Evolutionary conservation across 371 early-diverging fungal genomes (phyloP).

Genomic region (Syncephalastrum sp.): DNA sequence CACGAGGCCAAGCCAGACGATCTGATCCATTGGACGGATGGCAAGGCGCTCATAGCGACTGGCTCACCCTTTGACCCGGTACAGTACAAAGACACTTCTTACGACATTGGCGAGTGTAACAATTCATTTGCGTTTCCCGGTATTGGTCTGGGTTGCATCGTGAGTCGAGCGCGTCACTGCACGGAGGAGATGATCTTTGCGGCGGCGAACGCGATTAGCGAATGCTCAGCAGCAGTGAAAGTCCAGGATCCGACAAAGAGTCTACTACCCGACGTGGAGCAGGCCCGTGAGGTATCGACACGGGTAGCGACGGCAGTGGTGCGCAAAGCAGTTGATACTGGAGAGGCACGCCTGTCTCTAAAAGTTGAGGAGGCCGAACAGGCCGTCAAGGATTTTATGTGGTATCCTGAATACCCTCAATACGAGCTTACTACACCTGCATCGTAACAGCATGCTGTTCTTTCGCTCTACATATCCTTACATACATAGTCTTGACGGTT

Average conservation of each 20-base stretch:
- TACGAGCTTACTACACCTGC: constrained; percentile 5
- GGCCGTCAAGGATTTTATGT: constrained; percentile 13
- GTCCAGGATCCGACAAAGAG: constrained; percentile 13
- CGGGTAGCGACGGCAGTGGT: constrained; percentile 15
- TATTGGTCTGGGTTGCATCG: constrained; percentile 29
- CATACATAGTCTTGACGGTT: no score
- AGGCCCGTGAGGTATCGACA: constrained; percentile 11
- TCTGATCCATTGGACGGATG: constrained; percentile 22
- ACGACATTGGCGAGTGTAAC: constrained; percentile 25
- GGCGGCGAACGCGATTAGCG: constrained; percentile 14
- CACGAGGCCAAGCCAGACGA: constrained; percentile 17
- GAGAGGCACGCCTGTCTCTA: constrained; percentile 1
- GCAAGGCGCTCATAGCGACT: constrained; percentile 25
- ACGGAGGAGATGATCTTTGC: constrained; percentile 21
- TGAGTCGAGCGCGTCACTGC: constrained; percentile 13
- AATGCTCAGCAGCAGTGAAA: constrained; percentile 12
- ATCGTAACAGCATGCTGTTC: no score
- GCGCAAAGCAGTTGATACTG: constrained; percentile 7
- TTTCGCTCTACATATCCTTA: no score
- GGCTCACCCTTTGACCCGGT: constrained; percentile 36
- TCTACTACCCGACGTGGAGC: constrained; percentile 12
- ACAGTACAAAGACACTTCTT: constrained; percentile 13
- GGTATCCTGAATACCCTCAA: constrained; percentile 16
- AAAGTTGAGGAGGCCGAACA: constrained; percentile 9
- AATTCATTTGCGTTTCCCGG: constrained; percentile 34